These are phyloP conservation scores for Carex parvula DNA, from an alignment of 176 grass and related monocot species.

Conservation along the genomic window DNA sequence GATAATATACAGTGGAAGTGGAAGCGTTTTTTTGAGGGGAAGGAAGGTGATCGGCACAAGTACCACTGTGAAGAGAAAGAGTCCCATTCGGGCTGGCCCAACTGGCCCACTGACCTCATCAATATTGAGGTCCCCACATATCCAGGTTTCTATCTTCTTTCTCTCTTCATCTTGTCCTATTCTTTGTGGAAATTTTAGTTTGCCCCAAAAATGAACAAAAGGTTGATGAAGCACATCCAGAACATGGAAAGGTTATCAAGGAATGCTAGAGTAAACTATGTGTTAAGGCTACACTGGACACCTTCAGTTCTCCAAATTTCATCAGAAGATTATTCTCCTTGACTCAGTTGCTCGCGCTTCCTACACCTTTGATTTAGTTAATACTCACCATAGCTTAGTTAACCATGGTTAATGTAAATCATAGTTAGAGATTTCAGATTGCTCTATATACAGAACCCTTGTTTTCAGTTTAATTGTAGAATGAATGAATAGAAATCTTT, in stretches of 20 bases:
- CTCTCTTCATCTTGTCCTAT: conserved; percentile 11
- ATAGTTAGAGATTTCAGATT: no score
- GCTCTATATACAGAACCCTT: no score
- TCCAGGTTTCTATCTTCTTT: conserved; percentile 44
- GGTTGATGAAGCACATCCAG: neutral
- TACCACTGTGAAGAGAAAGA: conserved; percentile 84
- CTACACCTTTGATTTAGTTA: no score
- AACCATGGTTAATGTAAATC: no score
- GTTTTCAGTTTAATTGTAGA: no score
- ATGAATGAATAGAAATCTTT: no score
- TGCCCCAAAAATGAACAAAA: neutral
- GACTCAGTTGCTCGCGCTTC: no score
- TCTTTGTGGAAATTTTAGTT: conserved; percentile 4
- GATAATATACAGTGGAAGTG: conserved; percentile 99
- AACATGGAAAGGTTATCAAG: neutral
- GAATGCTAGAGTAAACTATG: neutral
- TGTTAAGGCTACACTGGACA: no score
- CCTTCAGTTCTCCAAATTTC: no score
- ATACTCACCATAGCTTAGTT: no score
- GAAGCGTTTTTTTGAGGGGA: conserved; percentile 85
- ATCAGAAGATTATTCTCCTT: no score
- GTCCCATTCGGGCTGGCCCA: conserved; percentile 52
- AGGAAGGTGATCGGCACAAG: conserved; percentile 42
- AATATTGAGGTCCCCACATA: conserved; percentile 82
- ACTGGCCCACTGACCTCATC: conserved; percentile 83